A percentile compares a stretch with the other conserved stretches of the same genome.
Conservation (phyloP, 441 rosid genomes). For the Cnidoscolus chayamansa region DNA sequence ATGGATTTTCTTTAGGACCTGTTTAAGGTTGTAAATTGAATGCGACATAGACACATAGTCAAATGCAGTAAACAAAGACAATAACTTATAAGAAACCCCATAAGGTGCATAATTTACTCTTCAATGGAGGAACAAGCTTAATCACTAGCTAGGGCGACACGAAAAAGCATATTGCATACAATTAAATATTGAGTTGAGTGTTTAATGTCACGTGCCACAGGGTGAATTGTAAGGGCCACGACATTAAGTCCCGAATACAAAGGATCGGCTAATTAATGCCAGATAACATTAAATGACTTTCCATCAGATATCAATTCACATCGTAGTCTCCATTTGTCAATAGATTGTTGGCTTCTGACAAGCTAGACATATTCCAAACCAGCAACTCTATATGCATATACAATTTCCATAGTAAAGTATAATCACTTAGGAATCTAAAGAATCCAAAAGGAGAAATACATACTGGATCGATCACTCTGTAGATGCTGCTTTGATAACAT, state of each 20-base stretch:
- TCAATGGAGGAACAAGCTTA: neutral
- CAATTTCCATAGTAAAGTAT: neutral
- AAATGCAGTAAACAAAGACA: neutral
- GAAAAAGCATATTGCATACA: neutral
- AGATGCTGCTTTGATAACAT: constrained; percentile 81
- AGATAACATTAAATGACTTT: neutral
- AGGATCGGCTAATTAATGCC: neutral
- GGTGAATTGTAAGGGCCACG: too few relatives aligned
- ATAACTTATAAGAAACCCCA: neutral
- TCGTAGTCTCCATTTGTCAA: neutral
- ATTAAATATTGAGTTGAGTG: neutral
- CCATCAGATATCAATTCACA: neutral
- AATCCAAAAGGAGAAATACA: constrained; percentile 23
- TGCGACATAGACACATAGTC: neutral
- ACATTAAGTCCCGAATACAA: neutral
- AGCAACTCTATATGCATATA: neutral
- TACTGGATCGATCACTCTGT: constrained; percentile 57
- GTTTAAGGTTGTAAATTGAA: too few relatives aligned
- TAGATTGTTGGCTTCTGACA: neutral
- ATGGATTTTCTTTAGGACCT: too few relatives aligned
- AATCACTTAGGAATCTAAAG: constrained; percentile 5
- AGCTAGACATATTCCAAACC: neutral
- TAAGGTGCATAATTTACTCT: neutral
- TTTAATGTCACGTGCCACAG: too few relatives aligned
- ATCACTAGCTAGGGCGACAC: neutral